phyloP scores from a whole-genome alignment of 1,139 yeast species.

The Nakaseomyces glabratus region DNA sequence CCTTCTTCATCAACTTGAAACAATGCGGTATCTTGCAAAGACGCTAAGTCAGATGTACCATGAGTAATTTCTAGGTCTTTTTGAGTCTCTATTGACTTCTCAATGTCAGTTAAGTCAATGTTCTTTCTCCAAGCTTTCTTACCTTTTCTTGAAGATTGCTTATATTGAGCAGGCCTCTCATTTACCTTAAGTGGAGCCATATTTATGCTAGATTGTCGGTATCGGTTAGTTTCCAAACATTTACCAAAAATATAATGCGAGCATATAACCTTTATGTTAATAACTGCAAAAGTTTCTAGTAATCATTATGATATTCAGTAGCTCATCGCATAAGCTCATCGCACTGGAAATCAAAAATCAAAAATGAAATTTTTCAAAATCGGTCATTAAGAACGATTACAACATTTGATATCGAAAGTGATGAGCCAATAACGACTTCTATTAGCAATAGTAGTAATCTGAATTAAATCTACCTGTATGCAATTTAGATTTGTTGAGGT shows the following conservation, averaged over 20 bases:
- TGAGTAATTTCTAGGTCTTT: conserved; percentile 59
- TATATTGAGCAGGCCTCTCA: conserved; percentile 38
- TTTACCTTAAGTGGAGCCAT: conserved; percentile 18
- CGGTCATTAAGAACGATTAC: too few species aligned
- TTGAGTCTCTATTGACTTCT: conserved; percentile 56
- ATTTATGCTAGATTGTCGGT: not conserved
- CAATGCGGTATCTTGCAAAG: conserved; percentile 38
- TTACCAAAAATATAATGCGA: too few species aligned
- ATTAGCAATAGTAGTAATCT: too few species aligned
- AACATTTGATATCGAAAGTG: too few species aligned
- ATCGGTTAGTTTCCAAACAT: not conserved
- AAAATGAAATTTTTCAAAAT: too few species aligned
- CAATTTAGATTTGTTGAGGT: too few species aligned
- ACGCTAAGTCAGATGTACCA: conserved; percentile 42
- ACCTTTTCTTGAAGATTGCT: conserved; percentile 80
- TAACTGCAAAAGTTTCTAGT: not conserved
- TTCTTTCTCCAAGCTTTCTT: conserved; percentile 95
- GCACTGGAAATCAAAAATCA: too few species aligned
- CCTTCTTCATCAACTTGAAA: conserved; percentile 71
- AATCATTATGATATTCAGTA: too few species aligned
- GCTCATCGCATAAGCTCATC: too few species aligned
- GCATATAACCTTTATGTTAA: too few species aligned
- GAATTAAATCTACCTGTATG: too few species aligned
- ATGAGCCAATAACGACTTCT: too few species aligned
- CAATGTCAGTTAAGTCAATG: conserved; percentile 75